Percentiles rank a stretch among this genome's conserved stretches.
Evolutionary conservation across 2,329 filamentous ascomycete species (phyloP).

Genomic region (Magnaporthiopsis incrustans): DNA sequence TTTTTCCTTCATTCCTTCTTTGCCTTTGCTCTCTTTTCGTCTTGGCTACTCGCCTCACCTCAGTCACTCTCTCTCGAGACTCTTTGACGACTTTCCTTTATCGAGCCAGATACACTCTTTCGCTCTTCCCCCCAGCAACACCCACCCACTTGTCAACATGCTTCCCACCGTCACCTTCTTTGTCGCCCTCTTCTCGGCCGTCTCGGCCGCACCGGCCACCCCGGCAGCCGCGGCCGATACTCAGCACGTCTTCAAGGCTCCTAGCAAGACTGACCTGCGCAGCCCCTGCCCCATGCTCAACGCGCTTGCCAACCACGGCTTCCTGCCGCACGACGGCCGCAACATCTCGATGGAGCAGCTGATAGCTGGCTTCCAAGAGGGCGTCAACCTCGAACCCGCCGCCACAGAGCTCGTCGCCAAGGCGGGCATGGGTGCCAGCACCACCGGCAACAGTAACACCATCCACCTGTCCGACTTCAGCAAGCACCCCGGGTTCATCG

Average conservation of each 20-base stretch:
- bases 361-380: slow-evolving; percentile 28
- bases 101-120: not conserved
- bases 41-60: not conserved
- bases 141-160: not conserved
- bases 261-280: slow-evolving; percentile 1
- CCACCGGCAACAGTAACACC: slow-evolving; percentile 32
- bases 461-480: slow-evolving; percentile 23
- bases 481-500: slow-evolving; percentile 24
- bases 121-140: not conserved
- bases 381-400: slow-evolving; percentile 33
- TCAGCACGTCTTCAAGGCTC: not conserved
- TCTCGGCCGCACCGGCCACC: not conserved
- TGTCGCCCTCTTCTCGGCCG: not conserved
- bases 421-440: slow-evolving; percentile 33
- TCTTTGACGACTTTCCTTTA: not conserved
- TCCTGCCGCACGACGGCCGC: slow-evolving; percentile 36
- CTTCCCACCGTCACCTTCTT: not conserved
- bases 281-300: slow-evolving; percentile 44
- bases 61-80: not conserved
- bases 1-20: not conserved
- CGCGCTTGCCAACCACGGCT: slow-evolving; percentile 42
- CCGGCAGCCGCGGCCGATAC: not conserved
- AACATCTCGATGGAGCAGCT: slow-evolving; percentile 30
- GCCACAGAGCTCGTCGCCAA: slow-evolving; percentile 33
- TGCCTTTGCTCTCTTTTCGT: not conserved